Conservation (phyloP, 768 basidiomycete genomes). For the Kondoa malvinella region DNA sequence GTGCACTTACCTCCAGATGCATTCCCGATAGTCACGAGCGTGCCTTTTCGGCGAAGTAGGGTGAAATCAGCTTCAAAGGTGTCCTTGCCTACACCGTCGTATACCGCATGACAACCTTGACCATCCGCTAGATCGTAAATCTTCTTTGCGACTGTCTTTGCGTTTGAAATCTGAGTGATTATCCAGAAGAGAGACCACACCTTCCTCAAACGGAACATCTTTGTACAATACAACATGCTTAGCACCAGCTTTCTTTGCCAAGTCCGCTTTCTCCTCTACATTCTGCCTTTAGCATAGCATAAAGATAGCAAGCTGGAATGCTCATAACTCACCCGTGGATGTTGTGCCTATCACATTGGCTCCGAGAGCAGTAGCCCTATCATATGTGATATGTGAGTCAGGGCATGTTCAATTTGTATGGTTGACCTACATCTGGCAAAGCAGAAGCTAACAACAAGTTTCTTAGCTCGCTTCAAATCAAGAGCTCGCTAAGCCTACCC, state of each 20-base stretch:
- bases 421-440: conserved; percentile 27
- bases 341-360: conserved; percentile 87
- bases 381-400: conserved; percentile 35
- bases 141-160: conserved; percentile 16
- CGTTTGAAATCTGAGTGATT: conserved; percentile 8
- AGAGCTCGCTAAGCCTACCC: too few species aligned
- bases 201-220: conserved; percentile 46
- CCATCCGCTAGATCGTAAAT: conserved; percentile 29
- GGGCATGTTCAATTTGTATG: not conserved
- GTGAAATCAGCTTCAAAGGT: conserved; percentile 44
- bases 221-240: conserved; percentile 73
- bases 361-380: conserved; percentile 54
- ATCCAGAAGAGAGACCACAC: too few species aligned
- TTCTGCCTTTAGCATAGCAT: too few species aligned
- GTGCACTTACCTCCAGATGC: conserved; percentile 48
- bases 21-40: conserved; percentile 77
- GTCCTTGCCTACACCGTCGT: conserved; percentile 93
- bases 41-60: conserved; percentile 50
- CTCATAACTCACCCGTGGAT: too few species aligned
- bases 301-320: too few species aligned
- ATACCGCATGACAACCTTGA: conserved; percentile 51
- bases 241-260: conserved; percentile 64
- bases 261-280: conserved; percentile 59
- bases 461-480: too few species aligned
- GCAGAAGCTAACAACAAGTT: too few species aligned